Conservation (phyloP, 2,329 filamentous ascomycete genomes). For the Aureobasidium mangrovei region DNA sequence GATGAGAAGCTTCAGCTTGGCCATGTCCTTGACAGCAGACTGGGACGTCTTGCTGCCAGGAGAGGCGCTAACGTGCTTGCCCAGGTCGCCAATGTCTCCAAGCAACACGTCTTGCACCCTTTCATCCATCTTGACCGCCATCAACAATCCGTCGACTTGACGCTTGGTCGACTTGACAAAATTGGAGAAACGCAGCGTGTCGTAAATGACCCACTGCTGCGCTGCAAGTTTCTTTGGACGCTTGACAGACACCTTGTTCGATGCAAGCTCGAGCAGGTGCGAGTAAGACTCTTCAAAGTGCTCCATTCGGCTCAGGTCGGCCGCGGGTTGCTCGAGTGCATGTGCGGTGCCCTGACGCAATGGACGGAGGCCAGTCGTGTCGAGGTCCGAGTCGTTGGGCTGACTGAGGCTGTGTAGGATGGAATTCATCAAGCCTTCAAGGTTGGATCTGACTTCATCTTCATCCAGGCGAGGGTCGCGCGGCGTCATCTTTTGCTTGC, state of each 20-base stretch:
- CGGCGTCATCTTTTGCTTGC: slow-evolving; percentile 34
- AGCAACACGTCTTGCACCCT: slow-evolving; percentile 30
- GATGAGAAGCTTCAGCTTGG: slow-evolving; percentile 13
- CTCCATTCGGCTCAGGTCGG: slow-evolving; percentile 37
- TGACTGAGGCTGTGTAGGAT: slow-evolving; percentile 34
- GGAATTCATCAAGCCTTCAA: slow-evolving; percentile 34
- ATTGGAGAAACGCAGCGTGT: slow-evolving; percentile 31
- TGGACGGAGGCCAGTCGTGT: slow-evolving; percentile 36
- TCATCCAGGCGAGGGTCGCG: slow-evolving; percentile 37
- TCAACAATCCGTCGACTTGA: slow-evolving; percentile 34
- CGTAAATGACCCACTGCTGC: slow-evolving; percentile 34
- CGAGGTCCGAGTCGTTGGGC: slow-evolving; percentile 32
- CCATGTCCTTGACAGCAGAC: slow-evolving; percentile 3
- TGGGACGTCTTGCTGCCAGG: slow-evolving; percentile 3
- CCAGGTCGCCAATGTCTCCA: slow-evolving; percentile 32
- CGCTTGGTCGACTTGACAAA: slow-evolving; percentile 34
- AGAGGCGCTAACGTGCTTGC: slow-evolving; percentile 15
- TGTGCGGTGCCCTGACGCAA: slow-evolving; percentile 31
- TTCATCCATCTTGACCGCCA: slow-evolving; percentile 35
- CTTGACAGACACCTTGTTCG: slow-evolving; percentile 27
- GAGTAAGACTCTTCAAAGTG: slow-evolving; percentile 37
- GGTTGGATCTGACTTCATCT: slow-evolving; percentile 27
- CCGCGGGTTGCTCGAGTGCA: slow-evolving; percentile 30
- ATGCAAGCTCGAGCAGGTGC: slow-evolving; percentile 33
- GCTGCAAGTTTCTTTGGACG: slow-evolving; percentile 16